These are phyloP conservation scores for Capsella bursapastoris DNA, from an alignment of 345 rosid genomes.

Conservation along the genomic window DNA sequence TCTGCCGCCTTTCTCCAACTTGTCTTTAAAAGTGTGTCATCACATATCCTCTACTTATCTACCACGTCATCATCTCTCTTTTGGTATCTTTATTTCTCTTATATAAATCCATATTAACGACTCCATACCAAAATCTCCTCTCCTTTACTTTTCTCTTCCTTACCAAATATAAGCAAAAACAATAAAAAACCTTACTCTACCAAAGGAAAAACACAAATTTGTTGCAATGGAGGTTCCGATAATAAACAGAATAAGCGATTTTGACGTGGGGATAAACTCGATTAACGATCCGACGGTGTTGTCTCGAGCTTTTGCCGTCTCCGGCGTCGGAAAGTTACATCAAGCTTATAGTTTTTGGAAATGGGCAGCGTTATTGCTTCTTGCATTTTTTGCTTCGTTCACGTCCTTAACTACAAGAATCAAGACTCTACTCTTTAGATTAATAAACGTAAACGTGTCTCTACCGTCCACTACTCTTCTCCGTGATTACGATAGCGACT, in stretches of 20 bases:
- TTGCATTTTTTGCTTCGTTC: slow-evolving; percentile 68
- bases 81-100: not conserved
- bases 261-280: slow-evolving; percentile 55
- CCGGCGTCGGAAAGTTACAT: slow-evolving; percentile 44
- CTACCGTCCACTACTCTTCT: slow-evolving; percentile 17
- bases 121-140: slow-evolving; percentile 1
- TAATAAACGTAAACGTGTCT: slow-evolving; percentile 38
- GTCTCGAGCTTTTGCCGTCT: slow-evolving; percentile 47
- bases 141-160: too few relatives aligned
- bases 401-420: slow-evolving; percentile 51
- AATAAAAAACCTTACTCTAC: slow-evolving; percentile 18
- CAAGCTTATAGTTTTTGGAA: slow-evolving; percentile 57
- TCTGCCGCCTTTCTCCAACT: slow-evolving; percentile 16
- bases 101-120: not conserved
- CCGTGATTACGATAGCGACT: slow-evolving; percentile 28
- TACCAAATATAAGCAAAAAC: not conserved
- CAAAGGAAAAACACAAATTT: not conserved
- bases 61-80: slow-evolving; percentile 33
- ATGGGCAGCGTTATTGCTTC: slow-evolving; percentile 65
- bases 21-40: not conserved
- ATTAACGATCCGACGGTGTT: slow-evolving; percentile 45
- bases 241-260: slow-evolving; percentile 60
- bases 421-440: slow-evolving; percentile 50
- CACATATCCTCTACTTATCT: slow-evolving; percentile 20
- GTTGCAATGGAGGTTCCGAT: slow-evolving; percentile 67